phyloP scores from a whole-genome alignment of 2,329 filamentous ascomycete genomes.

The Verticillium dahliae region DNA sequence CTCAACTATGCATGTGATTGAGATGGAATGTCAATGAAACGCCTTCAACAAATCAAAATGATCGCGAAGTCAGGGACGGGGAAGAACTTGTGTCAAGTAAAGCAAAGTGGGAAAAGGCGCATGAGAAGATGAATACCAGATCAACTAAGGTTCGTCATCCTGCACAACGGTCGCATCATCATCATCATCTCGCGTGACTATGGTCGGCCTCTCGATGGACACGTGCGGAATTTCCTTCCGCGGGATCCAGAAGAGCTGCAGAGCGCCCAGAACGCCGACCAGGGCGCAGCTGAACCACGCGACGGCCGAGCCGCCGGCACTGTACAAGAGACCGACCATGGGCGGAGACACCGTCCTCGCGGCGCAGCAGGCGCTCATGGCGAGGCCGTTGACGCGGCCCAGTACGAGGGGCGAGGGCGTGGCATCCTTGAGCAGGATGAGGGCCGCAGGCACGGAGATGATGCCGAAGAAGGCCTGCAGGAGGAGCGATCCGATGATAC shows the following conservation, averaged over 20 bases:
- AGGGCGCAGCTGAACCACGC: slow-evolving; percentile 31
- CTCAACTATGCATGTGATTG: background rate
- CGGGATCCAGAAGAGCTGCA: slow-evolving; percentile 11
- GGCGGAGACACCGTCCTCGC: slow-evolving; percentile 66
- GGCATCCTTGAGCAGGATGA: slow-evolving; percentile 69
- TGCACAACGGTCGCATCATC: background rate
- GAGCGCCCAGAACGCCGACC: slow-evolving; percentile 5
- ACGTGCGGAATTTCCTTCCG: slow-evolving; percentile 14
- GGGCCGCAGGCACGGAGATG: slow-evolving; percentile 58
- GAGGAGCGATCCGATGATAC: slow-evolving; percentile 59
- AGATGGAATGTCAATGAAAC: background rate
- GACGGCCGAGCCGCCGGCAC: slow-evolving; percentile 42
- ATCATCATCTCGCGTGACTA: background rate
- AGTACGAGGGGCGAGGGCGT: slow-evolving; percentile 55
- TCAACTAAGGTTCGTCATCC: background rate
- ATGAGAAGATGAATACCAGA: background rate
- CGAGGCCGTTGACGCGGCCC: slow-evolving; percentile 66
- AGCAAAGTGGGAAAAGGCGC: too few relatives aligned
- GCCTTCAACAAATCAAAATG: background rate
- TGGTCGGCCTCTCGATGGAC: slow-evolving; percentile 8
- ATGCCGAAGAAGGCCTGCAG: slow-evolving; percentile 64
- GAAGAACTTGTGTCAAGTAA: background rate
- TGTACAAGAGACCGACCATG: slow-evolving; percentile 61
- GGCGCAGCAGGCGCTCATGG: slow-evolving; percentile 65
- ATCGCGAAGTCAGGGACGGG: background rate